Evolutionary conservation across 306 rosid species (phyloP).

Genomic region (Pterocarpus macrocarpus): DNA sequence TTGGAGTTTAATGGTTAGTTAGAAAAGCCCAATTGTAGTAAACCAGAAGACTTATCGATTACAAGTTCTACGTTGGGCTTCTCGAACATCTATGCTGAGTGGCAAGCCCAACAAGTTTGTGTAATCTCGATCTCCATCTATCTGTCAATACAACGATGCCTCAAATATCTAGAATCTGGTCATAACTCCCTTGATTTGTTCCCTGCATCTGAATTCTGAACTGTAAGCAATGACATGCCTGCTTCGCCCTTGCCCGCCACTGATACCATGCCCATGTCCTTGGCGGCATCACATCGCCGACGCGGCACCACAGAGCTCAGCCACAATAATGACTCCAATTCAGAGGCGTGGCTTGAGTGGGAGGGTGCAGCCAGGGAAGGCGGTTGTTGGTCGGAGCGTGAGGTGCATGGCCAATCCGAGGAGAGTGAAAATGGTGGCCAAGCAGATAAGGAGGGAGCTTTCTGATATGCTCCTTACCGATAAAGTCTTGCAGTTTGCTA

Average conservation of each 20-base stretch:
- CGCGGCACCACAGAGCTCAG: neutral
- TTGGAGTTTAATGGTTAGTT: too few relatives aligned
- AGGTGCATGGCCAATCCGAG: conserved; percentile 91
- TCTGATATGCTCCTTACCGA: conserved; percentile 93
- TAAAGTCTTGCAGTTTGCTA: conserved; percentile 73
- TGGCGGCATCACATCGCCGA: conserved; percentile 30
- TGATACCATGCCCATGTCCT: conserved; percentile 35
- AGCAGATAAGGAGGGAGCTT: conserved; percentile 88
- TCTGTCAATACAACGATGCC: neutral
- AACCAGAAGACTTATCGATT: too few relatives aligned
- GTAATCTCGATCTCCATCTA: neutral
- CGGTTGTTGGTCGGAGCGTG: conserved; percentile 37
- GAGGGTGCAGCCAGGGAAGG: conserved; percentile 36
- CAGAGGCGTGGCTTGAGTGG: conserved; percentile 43
- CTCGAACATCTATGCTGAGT: neutral
- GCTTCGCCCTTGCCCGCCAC: conserved; percentile 52
- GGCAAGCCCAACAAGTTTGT: neutral
- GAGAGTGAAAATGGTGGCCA: conserved; percentile 95
- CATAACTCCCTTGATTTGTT: too few relatives aligned
- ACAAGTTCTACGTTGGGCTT: too few relatives aligned
- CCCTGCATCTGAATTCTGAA: neutral
- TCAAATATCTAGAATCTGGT: neutral
- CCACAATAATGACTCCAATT: conserved; percentile 23
- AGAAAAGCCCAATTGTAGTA: too few relatives aligned
- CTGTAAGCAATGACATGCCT: conserved; percentile 57